phyloP scores from a whole-genome alignment of 257 asterid species.

The Solanum chiquidenum region DNA sequence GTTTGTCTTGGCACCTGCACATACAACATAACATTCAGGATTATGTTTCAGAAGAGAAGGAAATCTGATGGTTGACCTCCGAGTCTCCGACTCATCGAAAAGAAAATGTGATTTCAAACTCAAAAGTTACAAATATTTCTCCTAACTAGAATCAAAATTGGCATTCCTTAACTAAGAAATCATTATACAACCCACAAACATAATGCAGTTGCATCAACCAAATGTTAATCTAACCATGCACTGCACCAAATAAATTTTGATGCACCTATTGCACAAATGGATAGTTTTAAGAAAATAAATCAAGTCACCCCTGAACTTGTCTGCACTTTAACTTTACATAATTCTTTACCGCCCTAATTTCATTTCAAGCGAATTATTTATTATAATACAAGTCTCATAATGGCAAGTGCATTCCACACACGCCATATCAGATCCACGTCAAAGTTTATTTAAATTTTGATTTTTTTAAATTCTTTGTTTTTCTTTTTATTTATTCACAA shows the following conservation, averaged over 20 bases:
- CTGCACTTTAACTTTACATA: neutral
- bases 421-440: neutral
- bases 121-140: neutral
- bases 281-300: neutral
- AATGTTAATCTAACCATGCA: neutral
- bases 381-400: neutral
- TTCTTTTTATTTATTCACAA: too few relatives aligned
- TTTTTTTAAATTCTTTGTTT: too few relatives aligned
- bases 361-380: neutral
- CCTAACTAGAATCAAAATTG: neutral
- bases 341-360: neutral
- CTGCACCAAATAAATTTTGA: neutral
- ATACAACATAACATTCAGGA: neutral
- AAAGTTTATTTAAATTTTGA: neutral
- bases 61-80: neutral
- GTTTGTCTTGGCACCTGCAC: constrained; percentile 30
- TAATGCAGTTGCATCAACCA: neutral
- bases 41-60: neutral
- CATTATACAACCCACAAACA: neutral
- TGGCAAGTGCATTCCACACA: neutral
- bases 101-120: neutral
- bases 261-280: neutral
- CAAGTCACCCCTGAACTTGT: neutral
- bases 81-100: neutral
- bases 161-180: neutral